A percentile compares a stretch with the other conserved stretches of the same genome.
These are phyloP conservation scores for Acanthamoeba healyi DNA, from an alignment of 208 protist species.

Conservation along the genomic window DNA sequence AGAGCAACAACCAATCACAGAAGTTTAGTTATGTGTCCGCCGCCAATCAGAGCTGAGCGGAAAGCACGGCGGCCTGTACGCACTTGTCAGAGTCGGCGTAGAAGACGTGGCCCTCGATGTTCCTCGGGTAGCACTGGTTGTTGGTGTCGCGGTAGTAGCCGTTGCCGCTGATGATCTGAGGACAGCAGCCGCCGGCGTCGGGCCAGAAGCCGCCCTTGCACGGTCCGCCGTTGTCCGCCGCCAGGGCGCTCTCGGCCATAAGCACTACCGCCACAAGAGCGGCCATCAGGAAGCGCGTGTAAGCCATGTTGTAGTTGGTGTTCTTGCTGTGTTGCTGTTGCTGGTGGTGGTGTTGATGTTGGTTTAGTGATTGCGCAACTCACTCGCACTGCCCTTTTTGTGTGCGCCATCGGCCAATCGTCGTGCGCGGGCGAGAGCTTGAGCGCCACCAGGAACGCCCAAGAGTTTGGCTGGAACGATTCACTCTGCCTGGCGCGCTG, in stretches of 20 bases:
- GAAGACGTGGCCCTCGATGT: not conserved
- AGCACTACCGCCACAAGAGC: not conserved
- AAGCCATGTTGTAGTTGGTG: not conserved
- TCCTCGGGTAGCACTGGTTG: constrained; percentile 27
- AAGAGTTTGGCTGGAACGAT: too few species aligned
- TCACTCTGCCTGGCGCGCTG: too few species aligned
- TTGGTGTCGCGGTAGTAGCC: constrained; percentile 44
- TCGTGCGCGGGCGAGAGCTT: not conserved
- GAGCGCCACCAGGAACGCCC: not conserved
- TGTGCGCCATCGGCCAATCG: not conserved
- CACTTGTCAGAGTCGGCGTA: constrained; percentile 14
- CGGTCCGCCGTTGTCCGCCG: not conserved
- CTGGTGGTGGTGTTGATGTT: not conserved
- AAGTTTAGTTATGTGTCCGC: too few species aligned
- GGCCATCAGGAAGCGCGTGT: not conserved
- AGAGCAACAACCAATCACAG: too few species aligned
- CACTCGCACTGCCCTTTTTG: not conserved
- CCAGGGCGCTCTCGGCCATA: not conserved
- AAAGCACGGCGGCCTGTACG: not conserved
- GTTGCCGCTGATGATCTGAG: constrained; percentile 16
- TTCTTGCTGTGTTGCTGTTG: not conserved
- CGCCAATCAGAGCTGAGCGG: not conserved
- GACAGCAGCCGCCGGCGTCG: constrained; percentile 3
- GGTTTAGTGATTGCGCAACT: too few species aligned
- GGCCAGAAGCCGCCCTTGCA: constrained; percentile 23